Conservation (phyloP, 495 filamentous ascomycete species). For the Acidiella bohemica region DNA sequence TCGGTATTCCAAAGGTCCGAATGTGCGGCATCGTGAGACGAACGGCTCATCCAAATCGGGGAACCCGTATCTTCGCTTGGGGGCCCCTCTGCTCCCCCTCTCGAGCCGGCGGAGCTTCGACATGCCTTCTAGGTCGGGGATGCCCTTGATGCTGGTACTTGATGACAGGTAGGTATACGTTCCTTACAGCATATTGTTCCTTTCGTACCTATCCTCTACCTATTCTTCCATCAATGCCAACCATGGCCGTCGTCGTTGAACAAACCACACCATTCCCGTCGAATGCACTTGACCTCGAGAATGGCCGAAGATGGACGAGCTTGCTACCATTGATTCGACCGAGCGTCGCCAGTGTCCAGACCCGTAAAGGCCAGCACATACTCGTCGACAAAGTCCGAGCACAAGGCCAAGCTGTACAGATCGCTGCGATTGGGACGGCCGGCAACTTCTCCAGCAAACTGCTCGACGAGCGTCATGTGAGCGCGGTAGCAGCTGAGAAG, state of each 20-base stretch:
- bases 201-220: too few species aligned
- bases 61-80: too few species aligned
- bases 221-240: too few species aligned
- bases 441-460: constrained; percentile 20
- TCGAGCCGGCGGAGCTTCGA: too few species aligned
- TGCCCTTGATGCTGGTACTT: too few species aligned
- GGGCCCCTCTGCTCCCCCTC: too few species aligned
- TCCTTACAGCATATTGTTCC: too few species aligned
- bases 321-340: constrained; percentile 16
- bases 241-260: constrained; percentile 17
- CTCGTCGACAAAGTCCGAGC: constrained; percentile 8
- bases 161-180: too few species aligned
- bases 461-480: constrained; percentile 15
- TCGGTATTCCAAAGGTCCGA: too few species aligned
- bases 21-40: too few species aligned
- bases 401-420: constrained; percentile 7
- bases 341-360: constrained; percentile 1
- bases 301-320: constrained; percentile 10
- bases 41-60: too few species aligned
- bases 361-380: constrained; percentile 11
- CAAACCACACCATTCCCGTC: constrained; percentile 18
- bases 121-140: too few species aligned
- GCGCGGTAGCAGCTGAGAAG: constrained; percentile 14
- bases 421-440: constrained; percentile 9
- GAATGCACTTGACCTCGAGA: constrained; percentile 20